Evolutionary conservation across 495 filamentous ascomycete genomes (phyloP).

Genomic region (Trichoderma erinaceum): DNA sequence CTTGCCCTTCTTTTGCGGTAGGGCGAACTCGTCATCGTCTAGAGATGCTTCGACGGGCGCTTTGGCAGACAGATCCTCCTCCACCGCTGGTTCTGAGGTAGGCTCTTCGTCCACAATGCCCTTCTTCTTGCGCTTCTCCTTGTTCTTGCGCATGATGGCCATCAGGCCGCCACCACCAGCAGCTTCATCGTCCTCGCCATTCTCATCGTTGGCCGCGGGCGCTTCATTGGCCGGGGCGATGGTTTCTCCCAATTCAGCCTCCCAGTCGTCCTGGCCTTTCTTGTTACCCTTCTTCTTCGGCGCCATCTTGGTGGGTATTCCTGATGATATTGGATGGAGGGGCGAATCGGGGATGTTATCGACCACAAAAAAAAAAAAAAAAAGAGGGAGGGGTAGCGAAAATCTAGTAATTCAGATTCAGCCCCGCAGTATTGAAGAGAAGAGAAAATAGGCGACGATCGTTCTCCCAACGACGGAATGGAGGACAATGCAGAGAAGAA

Average conservation of each 20-base stretch:
- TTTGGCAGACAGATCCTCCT: slow-evolving; percentile 54
- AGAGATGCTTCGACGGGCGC: slow-evolving; percentile 47
- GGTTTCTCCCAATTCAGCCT: slow-evolving; percentile 83
- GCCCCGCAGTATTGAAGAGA: slow-evolving; percentile 1
- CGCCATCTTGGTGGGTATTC: slow-evolving; percentile 52
- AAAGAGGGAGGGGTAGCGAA: neutral
- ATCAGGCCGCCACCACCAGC: slow-evolving; percentile 64
- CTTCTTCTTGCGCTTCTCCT: slow-evolving; percentile 90
- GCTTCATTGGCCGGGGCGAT: slow-evolving; percentile 44
- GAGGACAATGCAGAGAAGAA: slow-evolving; percentile 10
- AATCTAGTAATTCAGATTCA: neutral
- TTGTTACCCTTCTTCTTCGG: slow-evolving; percentile 93
- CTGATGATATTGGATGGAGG: too few relatives aligned
- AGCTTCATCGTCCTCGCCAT: slow-evolving; percentile 46
- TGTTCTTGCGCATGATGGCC: slow-evolving; percentile 81
- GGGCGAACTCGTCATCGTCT: slow-evolving; percentile 84
- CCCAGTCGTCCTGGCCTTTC: slow-evolving; percentile 89
- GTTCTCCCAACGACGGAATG: neutral
- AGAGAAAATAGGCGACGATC: neutral
- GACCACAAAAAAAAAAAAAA: neutral
- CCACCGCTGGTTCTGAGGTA: slow-evolving; percentile 53
- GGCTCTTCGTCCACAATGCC: slow-evolving; percentile 59
- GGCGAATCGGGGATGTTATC: neutral
- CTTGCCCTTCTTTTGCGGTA: slow-evolving; percentile 87
- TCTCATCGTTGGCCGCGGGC: slow-evolving; percentile 29